A percentile compares a stretch with the other conserved stretches of the same genome.
phyloP scores from a whole-genome alignment of 139 green algal genomes.

The Chlorella sp. region DNA sequence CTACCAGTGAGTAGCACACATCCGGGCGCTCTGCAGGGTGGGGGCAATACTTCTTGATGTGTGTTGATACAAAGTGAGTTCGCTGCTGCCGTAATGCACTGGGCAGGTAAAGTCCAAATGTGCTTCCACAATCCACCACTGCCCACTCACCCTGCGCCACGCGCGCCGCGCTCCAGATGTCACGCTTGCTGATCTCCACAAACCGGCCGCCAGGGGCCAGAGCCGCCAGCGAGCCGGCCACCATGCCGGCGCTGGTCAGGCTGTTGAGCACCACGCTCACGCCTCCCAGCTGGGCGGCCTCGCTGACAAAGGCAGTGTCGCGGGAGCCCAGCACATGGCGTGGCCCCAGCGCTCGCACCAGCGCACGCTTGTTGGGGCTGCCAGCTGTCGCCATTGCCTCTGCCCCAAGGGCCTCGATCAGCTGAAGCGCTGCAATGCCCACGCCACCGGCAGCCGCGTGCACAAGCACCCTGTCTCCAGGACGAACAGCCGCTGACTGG shows the following conservation, averaged over 20 bases:
- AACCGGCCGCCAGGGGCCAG: slow-evolving; percentile 66
- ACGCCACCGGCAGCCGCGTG: slow-evolving; percentile 85
- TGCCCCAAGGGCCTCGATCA: slow-evolving; percentile 51
- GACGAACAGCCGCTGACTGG: slow-evolving; percentile 46
- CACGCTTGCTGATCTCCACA: slow-evolving; percentile 92
- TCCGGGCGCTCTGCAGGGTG: slow-evolving; percentile 74
- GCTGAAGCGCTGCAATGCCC: slow-evolving; percentile 78
- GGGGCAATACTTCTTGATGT: not conserved
- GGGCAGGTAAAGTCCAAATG: no score
- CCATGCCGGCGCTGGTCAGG: slow-evolving; percentile 88
- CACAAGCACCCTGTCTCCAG: slow-evolving; percentile 70
- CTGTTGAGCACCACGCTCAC: slow-evolving; percentile 76
- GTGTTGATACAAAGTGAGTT: no score
- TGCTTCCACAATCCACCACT: not conserved
- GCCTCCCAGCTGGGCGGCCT: slow-evolving; percentile 14
- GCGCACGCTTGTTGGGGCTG: slow-evolving; percentile 71
- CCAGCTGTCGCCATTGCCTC: slow-evolving; percentile 70
- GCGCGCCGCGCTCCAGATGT: slow-evolving; percentile 79
- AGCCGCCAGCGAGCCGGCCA: slow-evolving; percentile 71
- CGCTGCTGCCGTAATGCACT: no score
- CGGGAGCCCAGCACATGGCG: slow-evolving; percentile 56
- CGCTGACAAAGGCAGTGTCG: slow-evolving; percentile 63
- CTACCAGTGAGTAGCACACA: slow-evolving; percentile 76
- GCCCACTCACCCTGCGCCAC: slow-evolving; percentile 50
- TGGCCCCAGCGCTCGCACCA: slow-evolving; percentile 69